Evolutionary conservation across 1,139 yeast species (phyloP).

Genomic region (Candida labiduridarum): DNA sequence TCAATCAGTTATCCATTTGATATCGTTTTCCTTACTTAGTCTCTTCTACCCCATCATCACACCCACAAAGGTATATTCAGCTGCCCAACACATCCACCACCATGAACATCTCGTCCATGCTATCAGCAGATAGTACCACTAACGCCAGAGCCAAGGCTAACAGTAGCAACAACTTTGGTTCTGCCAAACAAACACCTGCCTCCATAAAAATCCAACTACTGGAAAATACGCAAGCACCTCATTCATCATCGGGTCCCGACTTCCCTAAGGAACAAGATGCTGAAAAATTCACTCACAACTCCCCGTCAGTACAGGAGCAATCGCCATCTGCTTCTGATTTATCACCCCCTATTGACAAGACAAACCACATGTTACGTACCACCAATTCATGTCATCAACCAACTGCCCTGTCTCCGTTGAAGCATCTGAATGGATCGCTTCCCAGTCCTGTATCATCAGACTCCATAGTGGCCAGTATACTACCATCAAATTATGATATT

Average conservation of each 20-base stretch:
- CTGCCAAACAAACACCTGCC: background rate
- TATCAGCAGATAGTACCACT: slow-evolving; percentile 27
- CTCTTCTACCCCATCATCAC: background rate
- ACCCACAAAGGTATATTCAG: background rate
- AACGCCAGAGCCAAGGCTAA: too few species aligned
- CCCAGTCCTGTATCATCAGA: background rate
- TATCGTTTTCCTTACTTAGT: background rate
- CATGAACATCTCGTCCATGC: slow-evolving; percentile 48
- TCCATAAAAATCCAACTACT: background rate
- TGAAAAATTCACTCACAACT: background rate
- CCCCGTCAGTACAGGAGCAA: background rate
- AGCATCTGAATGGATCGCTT: background rate
- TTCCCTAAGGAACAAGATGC: background rate
- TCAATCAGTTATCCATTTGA: background rate
- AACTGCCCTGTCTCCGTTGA: slow-evolving; percentile 1
- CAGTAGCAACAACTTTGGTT: background rate
- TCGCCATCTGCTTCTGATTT: background rate
- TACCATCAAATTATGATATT: slow-evolving; percentile 7
- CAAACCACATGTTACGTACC: background rate
- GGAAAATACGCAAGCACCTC: slow-evolving; percentile 1
- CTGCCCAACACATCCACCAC: background rate
- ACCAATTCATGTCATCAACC: slow-evolving; percentile 1
- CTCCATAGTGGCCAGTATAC: slow-evolving; percentile 13
- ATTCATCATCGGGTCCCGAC: background rate
- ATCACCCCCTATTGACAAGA: background rate